Base-by-base conservation (phyloP, 2,329 filamentous ascomycete genomes). In the Colletotrichum endophyticum region DNA sequence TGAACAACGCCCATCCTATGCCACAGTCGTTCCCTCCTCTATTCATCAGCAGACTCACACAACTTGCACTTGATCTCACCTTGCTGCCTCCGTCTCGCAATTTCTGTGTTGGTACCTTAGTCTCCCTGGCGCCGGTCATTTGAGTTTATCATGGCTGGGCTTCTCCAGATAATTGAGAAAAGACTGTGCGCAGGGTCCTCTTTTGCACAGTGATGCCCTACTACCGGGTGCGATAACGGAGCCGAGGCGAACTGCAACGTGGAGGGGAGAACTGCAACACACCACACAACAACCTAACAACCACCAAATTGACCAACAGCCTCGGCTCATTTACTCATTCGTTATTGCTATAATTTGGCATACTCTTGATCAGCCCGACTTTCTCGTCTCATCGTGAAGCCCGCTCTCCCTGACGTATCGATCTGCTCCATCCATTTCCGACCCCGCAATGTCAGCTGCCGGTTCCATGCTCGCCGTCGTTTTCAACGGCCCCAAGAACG, bases 391-490 rank as follows among this genome's bases (percentile, higher is more conserved):
- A 36, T 36, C n/a, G 27, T n/a, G n/a, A 63, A 27, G 27, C 22
- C 12, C 15, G 8, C 15, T 66, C 16, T 67, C 39, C 27, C 49
- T 25, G 8, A n/a, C 44, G 27, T 27, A 66, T 67, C 44, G 16
- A 22, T 27, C 25, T 28, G n/a, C 15, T 36, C 6, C 16, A 22
- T 28, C 25, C 22, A 39, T 69, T 28, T 49, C 67, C 22, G n/a
- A 77, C 66, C 62, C 49, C 76, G 73, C 63, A 44, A 72, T 75
- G 73, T 56, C 73, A 27, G 27, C 36, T 53, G 28, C 53, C 22
- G 66, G 49, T 36, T 95, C 91, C 1, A 98, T 98, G 96, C 94
- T 95, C 84, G 95, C 95, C 34, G 95, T 98, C 34, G 91, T 98
- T 71, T 98, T 98, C 86, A 93, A 96, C 78, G 95, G 94, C 3